Base-by-base conservation (phyloP, 768 basidiomycete species). In the Trametes cinnabarina region DNA sequence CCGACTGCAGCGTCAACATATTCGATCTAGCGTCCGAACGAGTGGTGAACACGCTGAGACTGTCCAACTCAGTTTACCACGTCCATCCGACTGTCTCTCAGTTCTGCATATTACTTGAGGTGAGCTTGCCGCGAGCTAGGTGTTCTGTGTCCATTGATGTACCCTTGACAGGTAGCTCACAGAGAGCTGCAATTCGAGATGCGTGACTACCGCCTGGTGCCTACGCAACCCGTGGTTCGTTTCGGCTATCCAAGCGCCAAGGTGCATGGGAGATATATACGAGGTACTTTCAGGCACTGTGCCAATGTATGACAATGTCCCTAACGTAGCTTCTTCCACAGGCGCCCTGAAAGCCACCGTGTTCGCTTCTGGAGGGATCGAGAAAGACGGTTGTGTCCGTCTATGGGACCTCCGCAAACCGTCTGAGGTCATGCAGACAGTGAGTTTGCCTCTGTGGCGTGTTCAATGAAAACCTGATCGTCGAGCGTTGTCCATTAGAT, bases 181-280 rank as follows among this genome's bases (percentile, higher is more conserved):
- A 69, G 78, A 20, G 82, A 83, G 61, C 71, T 74, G 26, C 82
- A 82, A 58, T 81, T 79, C 51, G 82, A 83, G 63, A 51, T 81
- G n/a, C 79, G 75, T 20, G 82, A 82, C 59, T 71, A 75, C 58
- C 74, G 81, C 17, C 55, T 70, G 34, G 71, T 74, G 11, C 73
- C 76, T 14, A 63, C 61, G 23, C 57, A 61, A 30, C 66, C 76
- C 3, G 76, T 74, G 20, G 70, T 74, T 47, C 69, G 78, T 28
- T 83, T 83, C 61, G 81, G 82, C 4, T 81, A 76, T 57, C 41
- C 59, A 15, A 65, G 70, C 10, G 55, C 58, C 5, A 73, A 74
- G 32, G 66, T 68, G 17, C 77, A 77, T 20, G 80, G 80, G 19
- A 69, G 78, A 49, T 81, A 69, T 44, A 71, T 75, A 48, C 79